phyloP scores from a whole-genome alignment of 2,329 filamentous ascomycete genomes.

The Exophiala aquamarina region DNA sequence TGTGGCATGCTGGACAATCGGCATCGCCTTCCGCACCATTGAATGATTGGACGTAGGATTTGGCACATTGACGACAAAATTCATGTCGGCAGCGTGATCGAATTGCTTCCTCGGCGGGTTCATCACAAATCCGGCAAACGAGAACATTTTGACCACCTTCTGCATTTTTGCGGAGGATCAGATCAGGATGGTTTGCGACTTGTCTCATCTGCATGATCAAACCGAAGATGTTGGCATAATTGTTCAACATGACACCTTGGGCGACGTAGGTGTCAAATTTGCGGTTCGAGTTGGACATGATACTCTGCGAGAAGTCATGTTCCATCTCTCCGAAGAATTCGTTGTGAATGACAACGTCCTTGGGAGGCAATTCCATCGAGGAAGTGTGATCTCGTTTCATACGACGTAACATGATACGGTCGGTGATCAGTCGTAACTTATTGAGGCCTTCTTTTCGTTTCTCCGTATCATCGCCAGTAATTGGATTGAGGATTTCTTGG shows the following conservation, averaged over 20 bases:
- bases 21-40: slow-evolving; percentile 56
- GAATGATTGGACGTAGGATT: slow-evolving; percentile 76
- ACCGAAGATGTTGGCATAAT: slow-evolving; percentile 98
- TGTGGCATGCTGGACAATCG: slow-evolving; percentile 85
- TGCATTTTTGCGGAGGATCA: slow-evolving; percentile 84
- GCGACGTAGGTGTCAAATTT: slow-evolving; percentile 96
- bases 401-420: slow-evolving; percentile 91
- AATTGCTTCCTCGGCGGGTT: slow-evolving; percentile 91
- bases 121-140: slow-evolving; percentile 93
- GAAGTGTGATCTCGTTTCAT: slow-evolving; percentile 92
- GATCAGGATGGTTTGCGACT: slow-evolving; percentile 91
- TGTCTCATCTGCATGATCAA: slow-evolving; percentile 99
- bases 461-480: slow-evolving; percentile 51
- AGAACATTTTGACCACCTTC: slow-evolving; percentile 87
- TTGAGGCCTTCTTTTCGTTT: slow-evolving; percentile 69
- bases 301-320: slow-evolving; percentile 90
- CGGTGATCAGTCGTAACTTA: slow-evolving; percentile 85
- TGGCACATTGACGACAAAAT: slow-evolving; percentile 79
- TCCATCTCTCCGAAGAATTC: slow-evolving; percentile 97
- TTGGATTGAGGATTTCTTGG: slow-evolving; percentile 87
- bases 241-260: slow-evolving; percentile 90
- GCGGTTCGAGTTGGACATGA: slow-evolving; percentile 87
- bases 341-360: slow-evolving; percentile 86
- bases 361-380: slow-evolving; percentile 94
- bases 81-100: slow-evolving; percentile 91